Percentiles rank a stretch among this genome's conserved stretches.
Conservation (phyloP, 805 yeast species). For the Wickerhamomyces silvicola region DNA sequence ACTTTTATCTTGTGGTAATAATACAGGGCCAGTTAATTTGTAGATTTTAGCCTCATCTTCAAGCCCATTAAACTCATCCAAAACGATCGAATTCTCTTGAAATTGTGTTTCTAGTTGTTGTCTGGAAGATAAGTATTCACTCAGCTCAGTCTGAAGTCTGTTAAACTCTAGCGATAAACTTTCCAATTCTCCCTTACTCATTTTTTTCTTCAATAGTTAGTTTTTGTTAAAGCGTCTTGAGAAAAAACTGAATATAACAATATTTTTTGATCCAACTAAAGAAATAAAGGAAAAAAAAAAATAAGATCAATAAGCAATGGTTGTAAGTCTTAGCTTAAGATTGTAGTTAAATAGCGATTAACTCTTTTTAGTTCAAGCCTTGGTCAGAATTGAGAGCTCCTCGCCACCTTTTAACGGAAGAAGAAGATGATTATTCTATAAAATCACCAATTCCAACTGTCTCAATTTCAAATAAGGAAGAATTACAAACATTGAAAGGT, state of each 20-base stretch:
- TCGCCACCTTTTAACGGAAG: slow-evolving; percentile 43
- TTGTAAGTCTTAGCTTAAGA: too few relatives aligned
- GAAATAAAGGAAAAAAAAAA: neutral
- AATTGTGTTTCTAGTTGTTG: slow-evolving; percentile 88
- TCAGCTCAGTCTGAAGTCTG: slow-evolving; percentile 38
- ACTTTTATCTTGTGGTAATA: slow-evolving; percentile 77
- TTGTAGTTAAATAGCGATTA: neutral
- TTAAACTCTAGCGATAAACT: slow-evolving; percentile 38
- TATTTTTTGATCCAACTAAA: neutral
- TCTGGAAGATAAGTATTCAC: slow-evolving; percentile 60
- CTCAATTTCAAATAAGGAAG: slow-evolving; percentile 14
- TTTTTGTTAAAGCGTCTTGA: too few relatives aligned
- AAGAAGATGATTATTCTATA: slow-evolving; percentile 27
- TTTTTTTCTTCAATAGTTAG: slow-evolving; percentile 13
- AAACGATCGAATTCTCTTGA: slow-evolving; percentile 89
- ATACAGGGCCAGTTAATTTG: slow-evolving; percentile 87
- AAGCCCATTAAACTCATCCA: slow-evolving; percentile 65
- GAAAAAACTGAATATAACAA: too few relatives aligned
- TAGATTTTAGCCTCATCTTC: slow-evolving; percentile 70
- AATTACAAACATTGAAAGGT: slow-evolving; percentile 6
- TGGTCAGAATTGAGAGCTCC: slow-evolving; percentile 37
- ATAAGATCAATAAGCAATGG: too few relatives aligned
- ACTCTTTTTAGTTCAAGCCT: slow-evolving; percentile 33
- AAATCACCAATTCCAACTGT: slow-evolving; percentile 8
- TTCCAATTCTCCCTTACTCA: slow-evolving; percentile 32